Conservation (phyloP, 2,329 filamentous ascomycete genomes). For the Fusarium nygamai region DNA sequence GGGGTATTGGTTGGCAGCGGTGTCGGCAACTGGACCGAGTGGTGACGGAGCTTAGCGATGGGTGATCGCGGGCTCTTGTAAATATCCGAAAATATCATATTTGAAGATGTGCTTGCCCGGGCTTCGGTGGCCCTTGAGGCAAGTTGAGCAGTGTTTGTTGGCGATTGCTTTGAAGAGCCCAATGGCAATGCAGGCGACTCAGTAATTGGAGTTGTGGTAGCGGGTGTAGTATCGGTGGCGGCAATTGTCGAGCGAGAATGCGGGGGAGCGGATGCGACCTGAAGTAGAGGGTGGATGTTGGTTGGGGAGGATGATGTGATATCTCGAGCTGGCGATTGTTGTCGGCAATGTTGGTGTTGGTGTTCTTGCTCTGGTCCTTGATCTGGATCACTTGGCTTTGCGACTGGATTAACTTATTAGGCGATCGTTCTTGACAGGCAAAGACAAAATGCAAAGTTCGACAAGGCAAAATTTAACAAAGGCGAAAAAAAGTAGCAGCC, state of each 20-base stretch:
- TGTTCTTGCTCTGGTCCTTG: constrained; percentile 8
- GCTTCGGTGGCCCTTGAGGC: constrained; percentile 31
- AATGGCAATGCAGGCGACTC: constrained; percentile 18
- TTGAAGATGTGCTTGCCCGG: constrained; percentile 27
- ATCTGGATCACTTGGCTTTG: constrained; percentile 19
- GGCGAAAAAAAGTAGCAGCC: constrained; percentile 2
- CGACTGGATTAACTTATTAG: constrained; percentile 14
- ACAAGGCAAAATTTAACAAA: constrained; percentile 1
- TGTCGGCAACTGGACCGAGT: constrained; percentile 45
- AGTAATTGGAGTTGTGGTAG: constrained; percentile 21
- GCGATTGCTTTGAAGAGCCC: constrained; percentile 4
- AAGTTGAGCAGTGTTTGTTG: constrained; percentile 10
- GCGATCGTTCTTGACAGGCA: background rate
- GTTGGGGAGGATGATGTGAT: constrained; percentile 35
- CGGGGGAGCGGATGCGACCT: constrained; percentile 32
- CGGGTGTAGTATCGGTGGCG: constrained; percentile 26
- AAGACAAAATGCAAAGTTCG: constrained; percentile 4
- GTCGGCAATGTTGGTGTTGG: background rate
- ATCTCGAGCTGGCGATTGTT: constrained; percentile 21
- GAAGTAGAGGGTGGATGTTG: constrained; percentile 37
- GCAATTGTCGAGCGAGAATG: constrained; percentile 37
- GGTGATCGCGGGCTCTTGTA: constrained; percentile 66
- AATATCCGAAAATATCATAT: constrained; percentile 68
- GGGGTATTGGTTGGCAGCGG: constrained; percentile 43
- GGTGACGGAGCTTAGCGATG: constrained; percentile 60